Base-by-base conservation (phyloP, 257 asterid genomes). In the Solanum etuberosum region DNA sequence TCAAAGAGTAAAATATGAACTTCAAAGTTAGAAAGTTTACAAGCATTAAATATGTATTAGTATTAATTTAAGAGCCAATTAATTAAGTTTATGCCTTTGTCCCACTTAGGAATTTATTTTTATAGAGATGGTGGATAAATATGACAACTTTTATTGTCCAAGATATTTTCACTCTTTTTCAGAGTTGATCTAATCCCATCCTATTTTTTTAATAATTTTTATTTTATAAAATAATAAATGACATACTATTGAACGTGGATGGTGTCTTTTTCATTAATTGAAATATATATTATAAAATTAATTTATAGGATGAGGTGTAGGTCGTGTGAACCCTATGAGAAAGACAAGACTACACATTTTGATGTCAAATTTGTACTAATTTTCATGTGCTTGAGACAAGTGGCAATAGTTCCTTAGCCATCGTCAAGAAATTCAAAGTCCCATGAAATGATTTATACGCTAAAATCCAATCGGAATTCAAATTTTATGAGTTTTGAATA, bases 361-460 rank as follows among this genome's bases (percentile, higher is more conserved):
- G 67, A 59, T 46, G 25, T 80, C 42, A 46, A 70, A 27, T 80
- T 18, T 80, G 85, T 23, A 74, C 48, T n/a, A 73, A 74, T 74
- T 6, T 31, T 37, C 83, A 35, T 23, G 83, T 74, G 83, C 54
- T 38, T 74, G 4, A 37, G 65, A 54, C 65, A 78, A 43, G 84
- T 78, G 84, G 84, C 40, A 78, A n/a, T 77, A 5, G 6, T 25
- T 77, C 83, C 35, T 77, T 76, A 76, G 83, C 61, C 61, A 14
- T 77, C 83, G 29, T 77, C 37, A 2, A 77, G n/a, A 77, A 77
- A 34, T 20, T 72, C 38, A 14, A 67, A 6, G 23, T 68, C 31
- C 2, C 40, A 6, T 51, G 61, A 51, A 51, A 5, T 51, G 61
- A 51, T 51, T 16, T 6, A 29, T 0, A 1, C 0, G 0, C 0